These are phyloP conservation scores for Fallopia convolvulus DNA, from an alignment of 148 eudicot genomes.

Conservation along the genomic window DNA sequence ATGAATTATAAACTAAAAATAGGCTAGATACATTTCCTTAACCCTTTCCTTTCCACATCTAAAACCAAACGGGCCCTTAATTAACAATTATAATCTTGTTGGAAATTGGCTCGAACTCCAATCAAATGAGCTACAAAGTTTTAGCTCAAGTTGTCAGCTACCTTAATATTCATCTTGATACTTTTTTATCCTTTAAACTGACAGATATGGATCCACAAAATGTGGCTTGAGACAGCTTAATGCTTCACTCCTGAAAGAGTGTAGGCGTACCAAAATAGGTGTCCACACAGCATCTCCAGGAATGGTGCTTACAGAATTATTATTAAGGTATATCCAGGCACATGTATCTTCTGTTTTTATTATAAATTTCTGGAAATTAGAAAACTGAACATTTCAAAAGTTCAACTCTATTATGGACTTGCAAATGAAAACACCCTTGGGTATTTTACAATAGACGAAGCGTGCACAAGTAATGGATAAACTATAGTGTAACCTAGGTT, in stretches of 20 bases:
- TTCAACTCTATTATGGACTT: neutral
- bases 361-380: neutral
- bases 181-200: slow-evolving; percentile 17
- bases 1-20: too few relatives aligned
- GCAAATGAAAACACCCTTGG: neutral
- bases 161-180: neutral
- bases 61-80: too few relatives aligned
- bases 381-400: neutral
- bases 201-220: slow-evolving; percentile 96
- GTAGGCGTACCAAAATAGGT: slow-evolving; percentile 61
- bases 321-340: slow-evolving; percentile 51
- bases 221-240: slow-evolving; percentile 96
- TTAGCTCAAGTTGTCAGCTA: neutral
- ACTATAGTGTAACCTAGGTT: neutral
- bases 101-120: neutral
- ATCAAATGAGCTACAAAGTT: neutral
- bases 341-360: neutral
- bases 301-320: slow-evolving; percentile 92
- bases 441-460: neutral
- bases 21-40: too few relatives aligned
- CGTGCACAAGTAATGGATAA: neutral
- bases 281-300: slow-evolving; percentile 99
- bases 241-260: slow-evolving; percentile 77
- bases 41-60: too few relatives aligned
- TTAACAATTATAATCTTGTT: neutral